Base-by-base conservation (phyloP, 108 stramenopile species). In the Pseudonitzschia multiseries region DNA sequence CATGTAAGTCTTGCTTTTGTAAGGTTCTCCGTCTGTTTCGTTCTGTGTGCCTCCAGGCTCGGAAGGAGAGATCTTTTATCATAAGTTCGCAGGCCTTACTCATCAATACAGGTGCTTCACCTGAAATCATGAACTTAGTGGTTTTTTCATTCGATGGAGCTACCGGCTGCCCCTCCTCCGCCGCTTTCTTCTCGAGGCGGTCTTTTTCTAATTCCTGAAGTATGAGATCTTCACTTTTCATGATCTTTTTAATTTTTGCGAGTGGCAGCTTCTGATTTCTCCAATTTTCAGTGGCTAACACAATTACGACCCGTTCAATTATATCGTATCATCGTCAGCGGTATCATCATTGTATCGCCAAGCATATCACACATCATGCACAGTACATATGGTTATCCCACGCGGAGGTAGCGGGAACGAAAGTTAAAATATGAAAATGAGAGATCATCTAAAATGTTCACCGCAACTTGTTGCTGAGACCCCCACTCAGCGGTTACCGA, bases 201-300 rank as follows among this genome's bases (percentile, higher is more conserved):
- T 59, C 31, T 17, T 62, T 71, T 65, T 77, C 46, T 29, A 77
- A 32, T 28, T 82, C 80, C 26, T 74, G 77, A 40, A 78, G 61
- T 21, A 90, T 73, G 31, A 78, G 81, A 66, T 96, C 97, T 75
- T 98, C 97, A 57, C 82, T 86, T 76, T 98, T 98, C 97, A 98
- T 98, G 68, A 98, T 98, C 57, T 96, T 93, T 86, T 98, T 98
- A 69, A 98, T 93, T 28, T 96, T 81, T 12, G 96, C 96, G 56
- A 97, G 81, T 8, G 93, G 93, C 8, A 93, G 81, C 20, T 76
- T 69, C 51, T 83, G 83, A 22, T 72, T 77, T 70, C 87, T 88
- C 87, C 87, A 88, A 62, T 88, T 88, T 72, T 87, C 86, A 8
- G 81, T 59, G 36, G 70, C 77, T 78, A 33, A 36, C 6, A 6